A percentile compares a stretch with the other conserved stretches of the same genome.
Evolutionary conservation across 2,329 filamentous ascomycete genomes (phyloP).

Genomic region (Amylocarpus encephaloides): DNA sequence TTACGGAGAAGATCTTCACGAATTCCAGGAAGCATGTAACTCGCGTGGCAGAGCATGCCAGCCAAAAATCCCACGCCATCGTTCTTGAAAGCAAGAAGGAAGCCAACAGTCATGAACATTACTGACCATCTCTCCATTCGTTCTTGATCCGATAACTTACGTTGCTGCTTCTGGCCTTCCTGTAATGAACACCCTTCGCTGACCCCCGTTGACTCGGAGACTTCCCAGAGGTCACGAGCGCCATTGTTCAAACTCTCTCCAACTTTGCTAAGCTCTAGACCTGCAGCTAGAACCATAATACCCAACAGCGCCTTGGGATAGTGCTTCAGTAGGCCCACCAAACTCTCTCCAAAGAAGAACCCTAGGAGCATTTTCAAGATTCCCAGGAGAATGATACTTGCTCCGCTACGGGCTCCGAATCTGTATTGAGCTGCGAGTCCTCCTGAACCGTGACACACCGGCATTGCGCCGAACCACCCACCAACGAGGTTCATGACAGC

Average conservation of each 20-base stretch:
- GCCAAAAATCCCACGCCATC: constrained; percentile 82
- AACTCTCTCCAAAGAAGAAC: constrained; percentile 63
- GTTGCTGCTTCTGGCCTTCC: constrained; percentile 36
- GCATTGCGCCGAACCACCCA: constrained; percentile 94
- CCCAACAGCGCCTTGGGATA: constrained; percentile 77
- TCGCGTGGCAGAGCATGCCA: constrained; percentile 72
- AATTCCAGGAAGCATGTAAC: too few species aligned
- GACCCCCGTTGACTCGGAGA: constrained; percentile 35
- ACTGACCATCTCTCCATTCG: constrained; percentile 74
- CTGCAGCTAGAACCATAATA: constrained; percentile 84
- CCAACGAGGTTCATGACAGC: constrained; percentile 75
- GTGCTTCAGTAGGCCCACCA: constrained; percentile 61
- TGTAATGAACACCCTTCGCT: constrained; percentile 22
- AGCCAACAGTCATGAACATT: constrained; percentile 81
- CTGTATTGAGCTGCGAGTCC: constrained; percentile 86
- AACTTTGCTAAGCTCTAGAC: constrained; percentile 79
- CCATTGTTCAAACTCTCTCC: constrained; percentile 78
- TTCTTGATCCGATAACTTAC: constrained; percentile 58
- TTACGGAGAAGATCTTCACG: too few species aligned
- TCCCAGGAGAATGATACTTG: constrained; percentile 75
- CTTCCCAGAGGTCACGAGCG: constrained; percentile 53
- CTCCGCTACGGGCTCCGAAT: constrained; percentile 84
- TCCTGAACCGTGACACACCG: constrained; percentile 87
- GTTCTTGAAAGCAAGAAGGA: constrained; percentile 80
- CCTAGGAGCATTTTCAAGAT: constrained; percentile 69